A percentile compares a stretch with the other conserved stretches of the same genome.
phyloP scores from a whole-genome alignment of 2,329 filamentous ascomycete species.

The Trichoderma gracile region DNA sequence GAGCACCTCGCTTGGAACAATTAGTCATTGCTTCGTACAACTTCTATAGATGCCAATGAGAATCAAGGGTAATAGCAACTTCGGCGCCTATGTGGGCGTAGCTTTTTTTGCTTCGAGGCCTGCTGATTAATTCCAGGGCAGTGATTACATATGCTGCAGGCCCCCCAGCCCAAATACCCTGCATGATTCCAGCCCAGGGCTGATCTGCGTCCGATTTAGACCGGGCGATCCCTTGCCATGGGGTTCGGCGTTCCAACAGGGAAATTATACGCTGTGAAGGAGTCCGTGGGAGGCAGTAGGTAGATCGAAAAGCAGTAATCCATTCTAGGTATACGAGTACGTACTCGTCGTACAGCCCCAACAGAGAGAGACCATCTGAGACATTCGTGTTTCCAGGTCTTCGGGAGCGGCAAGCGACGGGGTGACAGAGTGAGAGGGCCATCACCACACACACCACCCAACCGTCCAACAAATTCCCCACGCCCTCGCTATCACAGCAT shows the following conservation, averaged over 20 bases:
- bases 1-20: neutral
- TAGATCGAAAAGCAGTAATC: too few species aligned
- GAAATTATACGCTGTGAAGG: conserved; percentile 1
- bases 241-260: conserved; percentile 8
- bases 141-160: neutral
- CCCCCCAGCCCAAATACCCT: neutral
- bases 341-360: too few species aligned
- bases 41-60: too few species aligned
- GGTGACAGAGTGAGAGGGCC: neutral
- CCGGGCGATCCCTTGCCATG: neutral
- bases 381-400: conserved; percentile 19
- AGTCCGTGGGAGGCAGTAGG: too few species aligned
- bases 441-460: neutral
- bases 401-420: conserved; percentile 11
- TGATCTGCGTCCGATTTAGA: conserved; percentile 5
- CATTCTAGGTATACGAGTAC: too few species aligned
- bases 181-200: neutral
- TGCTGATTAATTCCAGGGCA: neutral
- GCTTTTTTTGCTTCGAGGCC: neutral
- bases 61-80: neutral
- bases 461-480: neutral
- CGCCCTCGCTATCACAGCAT: too few species aligned
- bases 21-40: neutral
- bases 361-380: neutral
- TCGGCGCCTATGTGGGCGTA: neutral